Evolutionary conservation across 169 alveolate genomes (phyloP).

Genomic region (Plasmodium reichenowi): DNA sequence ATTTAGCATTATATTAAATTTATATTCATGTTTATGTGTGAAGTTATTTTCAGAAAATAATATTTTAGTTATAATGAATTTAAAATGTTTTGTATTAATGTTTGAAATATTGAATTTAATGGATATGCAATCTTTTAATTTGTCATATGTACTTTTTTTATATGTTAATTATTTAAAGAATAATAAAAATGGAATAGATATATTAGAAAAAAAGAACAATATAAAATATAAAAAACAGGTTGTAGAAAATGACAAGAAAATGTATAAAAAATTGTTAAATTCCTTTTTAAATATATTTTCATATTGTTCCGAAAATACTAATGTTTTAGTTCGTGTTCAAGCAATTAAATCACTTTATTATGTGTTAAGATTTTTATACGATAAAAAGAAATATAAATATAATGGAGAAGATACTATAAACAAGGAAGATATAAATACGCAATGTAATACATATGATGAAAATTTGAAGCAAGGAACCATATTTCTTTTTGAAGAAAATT

Average conservation of each 20-base stretch:
- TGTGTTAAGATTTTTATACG: conserved; percentile 7
- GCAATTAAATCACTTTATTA: conserved; percentile 34
- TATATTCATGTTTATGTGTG: conserved; percentile 50
- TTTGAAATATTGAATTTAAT: conserved; percentile 39
- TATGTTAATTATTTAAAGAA: conserved; percentile 44
- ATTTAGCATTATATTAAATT: conserved; percentile 44
- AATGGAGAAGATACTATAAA: not conserved
- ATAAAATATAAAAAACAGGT: conserved; percentile 5
- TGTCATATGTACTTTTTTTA: conserved; percentile 43
- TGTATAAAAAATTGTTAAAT: conserved; percentile 42
- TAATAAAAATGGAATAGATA: conserved; percentile 39
- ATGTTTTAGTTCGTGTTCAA: conserved; percentile 28
- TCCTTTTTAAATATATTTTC: conserved; percentile 49
- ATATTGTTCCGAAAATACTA: conserved; percentile 31
- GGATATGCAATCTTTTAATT: conserved; percentile 25
- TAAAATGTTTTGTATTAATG: conserved; percentile 60
- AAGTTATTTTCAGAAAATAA: conserved; percentile 45
- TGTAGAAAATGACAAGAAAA: conserved; percentile 28
- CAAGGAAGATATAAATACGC: not conserved
- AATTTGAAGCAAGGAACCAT: not conserved
- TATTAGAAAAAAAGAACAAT: conserved; percentile 31
- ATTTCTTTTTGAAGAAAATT: conserved; percentile 7
- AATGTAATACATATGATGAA: not conserved
- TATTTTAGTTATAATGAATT: conserved; percentile 14
- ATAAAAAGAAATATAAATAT: not conserved